These are phyloP conservation scores for Elsinoe ampelina DNA, from an alignment of 2,329 filamentous ascomycete species.

Conservation along the genomic window DNA sequence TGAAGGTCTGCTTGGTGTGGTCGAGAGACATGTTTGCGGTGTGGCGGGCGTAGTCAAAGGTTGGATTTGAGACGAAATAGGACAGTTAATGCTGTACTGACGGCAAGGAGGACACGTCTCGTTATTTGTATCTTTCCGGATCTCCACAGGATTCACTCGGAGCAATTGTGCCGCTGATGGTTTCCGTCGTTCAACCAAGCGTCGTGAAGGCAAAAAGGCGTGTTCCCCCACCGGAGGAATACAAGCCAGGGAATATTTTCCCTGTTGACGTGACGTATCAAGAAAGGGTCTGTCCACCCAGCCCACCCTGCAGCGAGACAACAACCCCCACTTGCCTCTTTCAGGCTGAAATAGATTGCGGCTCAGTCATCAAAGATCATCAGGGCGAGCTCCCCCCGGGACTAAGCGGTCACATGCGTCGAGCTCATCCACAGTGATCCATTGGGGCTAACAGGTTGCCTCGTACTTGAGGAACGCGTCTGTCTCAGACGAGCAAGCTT, in stretches of 20 bases:
- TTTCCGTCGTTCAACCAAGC: neutral
- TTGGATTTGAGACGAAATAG: too few relatives aligned
- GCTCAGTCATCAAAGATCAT: neutral
- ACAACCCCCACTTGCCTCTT: neutral
- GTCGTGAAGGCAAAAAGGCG: neutral
- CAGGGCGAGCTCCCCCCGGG: neutral
- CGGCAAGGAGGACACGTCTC: neutral
- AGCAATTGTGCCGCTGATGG: neutral
- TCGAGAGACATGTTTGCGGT: conserved; percentile 22
- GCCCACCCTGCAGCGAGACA: neutral
- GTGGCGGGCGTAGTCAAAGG: neutral
- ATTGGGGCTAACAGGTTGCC: neutral
- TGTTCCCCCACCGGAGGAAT: neutral
- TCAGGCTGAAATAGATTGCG: conserved; percentile 8
- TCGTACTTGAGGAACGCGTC: neutral
- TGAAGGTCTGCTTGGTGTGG: conserved; percentile 37
- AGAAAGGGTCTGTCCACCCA: neutral
- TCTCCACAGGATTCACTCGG: neutral
- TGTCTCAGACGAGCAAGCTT: neutral
- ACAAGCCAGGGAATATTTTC: neutral
- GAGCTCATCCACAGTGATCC: neutral
- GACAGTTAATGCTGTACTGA: neutral
- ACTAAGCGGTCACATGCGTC: neutral
- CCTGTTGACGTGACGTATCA: neutral
- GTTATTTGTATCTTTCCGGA: neutral